Conservation (phyloP, 768 basidiomycete species). For the Naematelia aurantialba region DNA sequence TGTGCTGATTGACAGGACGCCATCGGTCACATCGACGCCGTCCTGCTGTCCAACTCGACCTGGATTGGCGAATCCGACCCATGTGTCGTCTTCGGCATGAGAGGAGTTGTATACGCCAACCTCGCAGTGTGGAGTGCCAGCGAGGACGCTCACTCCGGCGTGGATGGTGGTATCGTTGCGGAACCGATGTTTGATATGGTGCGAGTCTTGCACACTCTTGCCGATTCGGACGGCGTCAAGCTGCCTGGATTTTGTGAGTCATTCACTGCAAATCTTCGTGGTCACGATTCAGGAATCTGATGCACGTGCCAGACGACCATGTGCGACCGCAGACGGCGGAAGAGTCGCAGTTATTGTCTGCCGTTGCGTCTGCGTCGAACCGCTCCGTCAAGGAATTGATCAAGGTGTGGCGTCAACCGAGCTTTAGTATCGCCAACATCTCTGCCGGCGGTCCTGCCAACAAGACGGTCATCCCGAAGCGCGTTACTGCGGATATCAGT, state of each 20-base stretch:
- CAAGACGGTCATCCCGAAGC: conserved; percentile 77
- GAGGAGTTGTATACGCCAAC: conserved; percentile 87
- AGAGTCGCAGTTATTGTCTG: conserved; percentile 66
- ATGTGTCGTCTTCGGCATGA: conserved; percentile 89
- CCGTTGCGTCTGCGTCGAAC: conserved; percentile 66
- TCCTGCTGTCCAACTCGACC: conserved; percentile 78
- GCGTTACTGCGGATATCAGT: conserved; percentile 78
- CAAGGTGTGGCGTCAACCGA: conserved; percentile 83
- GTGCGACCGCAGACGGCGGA: conserved; percentile 67
- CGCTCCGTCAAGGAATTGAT: conserved; percentile 66
- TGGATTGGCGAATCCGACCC: conserved; percentile 92
- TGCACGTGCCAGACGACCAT: conserved; percentile 53
- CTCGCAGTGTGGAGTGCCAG: conserved; percentile 69
- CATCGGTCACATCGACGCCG: conserved; percentile 83
- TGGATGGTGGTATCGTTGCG: conserved; percentile 79
- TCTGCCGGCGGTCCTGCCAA: conserved; percentile 63
- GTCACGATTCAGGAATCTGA: conserved; percentile 3
- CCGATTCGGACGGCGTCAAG: conserved; percentile 59
- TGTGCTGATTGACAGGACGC: conserved; percentile 57
- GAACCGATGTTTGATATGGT: conserved; percentile 97
- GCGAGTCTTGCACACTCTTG: conserved; percentile 68
- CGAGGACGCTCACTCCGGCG: conserved; percentile 86
- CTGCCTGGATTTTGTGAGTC: conserved; percentile 80
- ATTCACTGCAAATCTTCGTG: not conserved
- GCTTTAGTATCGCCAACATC: conserved; percentile 81